phyloP scores from a whole-genome alignment of 306 rosid species.

The Herpetospermum pedunculosum region DNA sequence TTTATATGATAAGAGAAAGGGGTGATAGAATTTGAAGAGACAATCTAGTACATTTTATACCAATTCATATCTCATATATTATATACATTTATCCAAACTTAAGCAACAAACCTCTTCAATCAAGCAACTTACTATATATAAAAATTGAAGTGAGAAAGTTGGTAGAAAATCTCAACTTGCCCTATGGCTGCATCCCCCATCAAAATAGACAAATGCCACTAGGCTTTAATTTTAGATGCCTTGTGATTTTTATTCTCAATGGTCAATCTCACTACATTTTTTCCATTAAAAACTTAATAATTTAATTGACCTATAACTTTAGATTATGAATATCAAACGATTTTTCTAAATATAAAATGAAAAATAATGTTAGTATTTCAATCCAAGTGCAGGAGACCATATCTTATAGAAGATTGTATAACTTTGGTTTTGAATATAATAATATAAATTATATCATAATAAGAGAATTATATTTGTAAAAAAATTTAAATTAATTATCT shows the following conservation, averaged over 20 bases:
- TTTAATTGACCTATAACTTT: background rate
- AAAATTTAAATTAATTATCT: too few species aligned
- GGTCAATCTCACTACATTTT: background rate
- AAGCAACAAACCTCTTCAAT: too few species aligned
- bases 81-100: too few species aligned
- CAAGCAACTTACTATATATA: too few species aligned
- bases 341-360: background rate
- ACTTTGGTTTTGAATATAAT: background rate
- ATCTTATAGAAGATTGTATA: background rate
- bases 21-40: too few species aligned
- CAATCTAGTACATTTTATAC: too few species aligned
- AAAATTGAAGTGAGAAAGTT: too few species aligned
- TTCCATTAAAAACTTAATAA: background rate
- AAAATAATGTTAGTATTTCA: background rate
- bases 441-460: background rate
- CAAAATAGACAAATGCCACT: background rate
- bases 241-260: background rate
- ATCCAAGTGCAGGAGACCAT: background rate
- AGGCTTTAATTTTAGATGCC: background rate
- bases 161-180: background rate
- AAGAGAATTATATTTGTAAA: too few species aligned
- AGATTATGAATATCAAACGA: background rate
- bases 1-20: too few species aligned
- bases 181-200: background rate
- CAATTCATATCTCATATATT: too few species aligned